phyloP scores from a whole-genome alignment of 208 protist species.

The Crithidia mellificae region DNA sequence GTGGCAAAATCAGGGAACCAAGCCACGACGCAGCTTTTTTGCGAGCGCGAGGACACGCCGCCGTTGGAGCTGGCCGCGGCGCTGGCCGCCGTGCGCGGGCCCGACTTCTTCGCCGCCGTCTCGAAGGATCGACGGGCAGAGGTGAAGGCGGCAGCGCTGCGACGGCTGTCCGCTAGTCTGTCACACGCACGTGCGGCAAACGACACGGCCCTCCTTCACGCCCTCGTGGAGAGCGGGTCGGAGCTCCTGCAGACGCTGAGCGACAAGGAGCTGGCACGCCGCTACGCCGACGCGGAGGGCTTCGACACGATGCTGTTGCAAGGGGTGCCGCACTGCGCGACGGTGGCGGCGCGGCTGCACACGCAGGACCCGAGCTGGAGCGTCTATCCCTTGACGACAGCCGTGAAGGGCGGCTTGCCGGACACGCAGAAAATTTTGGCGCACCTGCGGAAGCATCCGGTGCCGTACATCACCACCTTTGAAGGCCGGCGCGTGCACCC shows the following conservation, averaged over 20 bases:
- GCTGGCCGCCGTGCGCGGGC: conserved; percentile 39
- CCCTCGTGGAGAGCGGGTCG: conserved; percentile 65
- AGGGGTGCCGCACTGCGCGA: conserved; percentile 36
- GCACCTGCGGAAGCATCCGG: conserved; percentile 12
- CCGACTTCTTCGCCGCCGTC: conserved; percentile 82
- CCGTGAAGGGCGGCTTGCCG: conserved; percentile 16
- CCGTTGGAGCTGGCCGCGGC: conserved; percentile 17
- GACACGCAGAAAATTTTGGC: conserved; percentile 25
- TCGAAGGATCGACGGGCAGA: conserved; percentile 39
- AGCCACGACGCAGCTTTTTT: conserved; percentile 6
- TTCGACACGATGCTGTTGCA: conserved; percentile 49
- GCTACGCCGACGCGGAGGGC: conserved; percentile 39
- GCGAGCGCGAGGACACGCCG: conserved; percentile 37
- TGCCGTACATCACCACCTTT: conserved; percentile 29
- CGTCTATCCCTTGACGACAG: conserved; percentile 20
- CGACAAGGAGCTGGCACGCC: conserved; percentile 46
- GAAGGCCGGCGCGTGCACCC: conserved; percentile 49
- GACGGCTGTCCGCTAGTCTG: conserved; percentile 44
- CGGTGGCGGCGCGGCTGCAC: conserved; percentile 49
- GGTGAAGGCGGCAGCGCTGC: conserved; percentile 45
- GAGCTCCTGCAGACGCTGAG: conserved; percentile 60
- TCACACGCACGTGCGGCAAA: conserved; percentile 17
- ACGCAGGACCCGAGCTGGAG: conserved; percentile 22
- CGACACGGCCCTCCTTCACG: conserved; percentile 36
- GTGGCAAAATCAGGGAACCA: too few relatives aligned